Conservation (phyloP, 108 stramenopile species). For the Nitzschia putrida region DNA sequence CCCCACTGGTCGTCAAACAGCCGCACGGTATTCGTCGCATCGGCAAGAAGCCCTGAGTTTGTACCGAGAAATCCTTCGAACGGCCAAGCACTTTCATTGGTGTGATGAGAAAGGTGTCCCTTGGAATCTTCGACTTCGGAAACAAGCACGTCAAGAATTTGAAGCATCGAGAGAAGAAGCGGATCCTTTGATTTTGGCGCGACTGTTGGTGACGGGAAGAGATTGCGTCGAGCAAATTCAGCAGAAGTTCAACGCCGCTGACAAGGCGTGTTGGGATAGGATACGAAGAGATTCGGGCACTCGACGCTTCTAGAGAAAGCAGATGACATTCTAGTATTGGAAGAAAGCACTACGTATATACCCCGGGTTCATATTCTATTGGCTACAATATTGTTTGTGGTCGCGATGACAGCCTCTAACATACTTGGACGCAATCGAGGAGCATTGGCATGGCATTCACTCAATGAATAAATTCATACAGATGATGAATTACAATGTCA, state of each 20-base stretch:
- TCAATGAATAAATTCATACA: too few relatives aligned
- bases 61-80: constrained; percentile 88
- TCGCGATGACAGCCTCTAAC: too few relatives aligned
- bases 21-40: constrained; percentile 47
- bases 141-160: constrained; percentile 89
- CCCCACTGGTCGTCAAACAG: constrained; percentile 31
- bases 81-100: constrained; percentile 90
- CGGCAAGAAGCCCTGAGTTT: constrained; percentile 68
- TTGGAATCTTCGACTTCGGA: constrained; percentile 72
- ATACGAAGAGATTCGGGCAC: constrained; percentile 65
- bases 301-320: background rate
- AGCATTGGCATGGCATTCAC: too few relatives aligned
- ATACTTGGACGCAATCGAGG: too few relatives aligned
- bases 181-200: constrained; percentile 88
- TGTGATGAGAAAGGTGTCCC: constrained; percentile 66
- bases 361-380: too few relatives aligned
- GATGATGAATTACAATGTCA: too few relatives aligned
- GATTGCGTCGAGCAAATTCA: constrained; percentile 91
- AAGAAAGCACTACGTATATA: too few relatives aligned
- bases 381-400: too few relatives aligned
- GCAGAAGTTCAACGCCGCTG: constrained; percentile 86
- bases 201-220: constrained; percentile 89
- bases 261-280: constrained; percentile 75
- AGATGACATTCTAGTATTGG: too few relatives aligned
- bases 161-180: constrained; percentile 77